A percentile compares a stretch with the other conserved stretches of the same genome.
Conservation (phyloP, 495 filamentous ascomycete genomes). For the Aspergillus avenaceus region DNA sequence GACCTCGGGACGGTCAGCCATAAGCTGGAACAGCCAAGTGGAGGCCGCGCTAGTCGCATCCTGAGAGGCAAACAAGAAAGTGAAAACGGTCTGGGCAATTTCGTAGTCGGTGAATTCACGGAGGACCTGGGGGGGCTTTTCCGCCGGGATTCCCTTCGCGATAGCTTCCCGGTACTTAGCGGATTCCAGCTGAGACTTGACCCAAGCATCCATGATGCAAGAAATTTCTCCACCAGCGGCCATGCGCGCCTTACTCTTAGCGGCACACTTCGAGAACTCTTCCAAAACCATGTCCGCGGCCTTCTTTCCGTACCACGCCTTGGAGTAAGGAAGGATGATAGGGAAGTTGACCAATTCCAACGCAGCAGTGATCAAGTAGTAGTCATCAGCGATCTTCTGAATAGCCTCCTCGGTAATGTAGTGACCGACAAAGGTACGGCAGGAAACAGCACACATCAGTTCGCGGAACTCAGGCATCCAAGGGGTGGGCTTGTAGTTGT, state of each 20-base stretch:
- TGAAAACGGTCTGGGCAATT: constrained; percentile 92
- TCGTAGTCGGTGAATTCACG: constrained; percentile 88
- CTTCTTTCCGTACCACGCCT: constrained; percentile 96
- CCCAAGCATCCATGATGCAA: constrained; percentile 95
- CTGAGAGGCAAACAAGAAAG: constrained; percentile 96
- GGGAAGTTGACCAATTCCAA: constrained; percentile 98
- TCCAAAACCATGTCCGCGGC: constrained; percentile 86
- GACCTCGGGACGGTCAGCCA: constrained; percentile 90
- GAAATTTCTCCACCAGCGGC: constrained; percentile 79
- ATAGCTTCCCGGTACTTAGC: constrained; percentile 71
- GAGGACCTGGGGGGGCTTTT: constrained; percentile 78
- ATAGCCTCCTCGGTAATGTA: constrained; percentile 86
- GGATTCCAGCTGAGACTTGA: constrained; percentile 79
- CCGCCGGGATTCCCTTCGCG: constrained; percentile 61
- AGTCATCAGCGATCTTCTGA: constrained; percentile 95
- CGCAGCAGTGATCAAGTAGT: constrained; percentile 92
- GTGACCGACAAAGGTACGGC: constrained; percentile 93
- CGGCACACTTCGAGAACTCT: constrained; percentile 87
- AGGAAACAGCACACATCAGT: constrained; percentile 90
- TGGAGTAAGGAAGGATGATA: constrained; percentile 92
- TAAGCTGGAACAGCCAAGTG: constrained; percentile 93
- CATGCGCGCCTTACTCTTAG: constrained; percentile 91
- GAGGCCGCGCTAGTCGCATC: constrained; percentile 90
- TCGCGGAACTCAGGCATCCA: constrained; percentile 95
- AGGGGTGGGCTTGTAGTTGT: constrained; percentile 65